Evolutionary conservation across 2,329 filamentous ascomycete species (phyloP).

Genomic region (Sarocladium kiliense): DNA sequence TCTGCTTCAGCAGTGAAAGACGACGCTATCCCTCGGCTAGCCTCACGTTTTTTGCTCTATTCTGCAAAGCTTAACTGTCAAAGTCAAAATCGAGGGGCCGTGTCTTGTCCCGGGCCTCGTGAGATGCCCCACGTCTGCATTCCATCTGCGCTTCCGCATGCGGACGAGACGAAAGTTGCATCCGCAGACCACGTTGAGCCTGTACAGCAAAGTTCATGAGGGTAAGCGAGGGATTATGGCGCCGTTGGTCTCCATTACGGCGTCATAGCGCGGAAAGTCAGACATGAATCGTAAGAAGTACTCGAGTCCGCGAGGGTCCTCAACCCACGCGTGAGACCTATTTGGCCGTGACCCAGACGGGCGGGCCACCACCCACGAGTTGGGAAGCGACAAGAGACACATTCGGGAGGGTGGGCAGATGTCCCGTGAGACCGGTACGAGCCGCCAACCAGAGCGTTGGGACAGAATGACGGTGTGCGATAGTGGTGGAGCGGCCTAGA

Average conservation of each 20-base stretch:
- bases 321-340: too few relatives aligned
- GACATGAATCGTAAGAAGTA: not conserved
- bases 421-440: slow-evolving; percentile 3
- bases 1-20: too few relatives aligned
- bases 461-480: slow-evolving; percentile 3
- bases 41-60: not conserved
- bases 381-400: not conserved
- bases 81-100: not conserved
- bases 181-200: not conserved
- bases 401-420: not conserved
- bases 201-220: too few relatives aligned
- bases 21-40: too few relatives aligned
- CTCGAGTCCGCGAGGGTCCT: too few relatives aligned
- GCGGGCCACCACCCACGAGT: not conserved
- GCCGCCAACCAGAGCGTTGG: slow-evolving; percentile 8
- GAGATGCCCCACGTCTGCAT: too few relatives aligned
- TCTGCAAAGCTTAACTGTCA: not conserved
- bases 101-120: not conserved
- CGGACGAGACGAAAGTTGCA: not conserved
- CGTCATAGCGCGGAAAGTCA: not conserved
- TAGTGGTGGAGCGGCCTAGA: not conserved
- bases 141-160: not conserved
- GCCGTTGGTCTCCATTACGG: not conserved
- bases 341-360: not conserved
- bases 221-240: not conserved